Conservation (phyloP, 2,329 filamentous ascomycete species). For the Tetracladium maxilliforme region DNA sequence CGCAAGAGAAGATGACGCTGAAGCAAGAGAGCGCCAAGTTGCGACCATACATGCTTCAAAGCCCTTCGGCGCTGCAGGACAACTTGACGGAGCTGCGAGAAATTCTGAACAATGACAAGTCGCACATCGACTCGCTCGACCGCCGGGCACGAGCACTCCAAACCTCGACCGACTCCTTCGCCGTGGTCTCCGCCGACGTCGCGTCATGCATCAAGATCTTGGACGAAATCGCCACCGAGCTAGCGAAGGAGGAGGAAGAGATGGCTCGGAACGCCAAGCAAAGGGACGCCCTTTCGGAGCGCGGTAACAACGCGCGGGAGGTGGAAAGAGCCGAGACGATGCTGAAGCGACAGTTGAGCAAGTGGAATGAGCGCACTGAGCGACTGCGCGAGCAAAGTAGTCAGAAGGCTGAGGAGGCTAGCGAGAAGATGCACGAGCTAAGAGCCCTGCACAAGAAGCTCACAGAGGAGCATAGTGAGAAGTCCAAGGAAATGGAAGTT, state of each 20-base stretch:
- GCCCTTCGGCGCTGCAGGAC: slow-evolving; percentile 68
- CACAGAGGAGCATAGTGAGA: slow-evolving; percentile 72
- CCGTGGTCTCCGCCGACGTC: slow-evolving; percentile 72
- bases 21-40: slow-evolving; percentile 82
- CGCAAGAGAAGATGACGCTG: slow-evolving; percentile 51
- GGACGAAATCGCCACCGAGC: slow-evolving; percentile 71
- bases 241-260: slow-evolving; percentile 86
- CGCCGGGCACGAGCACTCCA: slow-evolving; percentile 78
- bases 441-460: slow-evolving; percentile 65
- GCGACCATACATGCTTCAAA: slow-evolving; percentile 82
- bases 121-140: slow-evolving; percentile 77
- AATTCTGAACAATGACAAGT: slow-evolving; percentile 62
- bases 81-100: slow-evolving; percentile 70
- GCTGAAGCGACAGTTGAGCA: slow-evolving; percentile 68
- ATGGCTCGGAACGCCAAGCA: slow-evolving; percentile 66
- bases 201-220: slow-evolving; percentile 78
- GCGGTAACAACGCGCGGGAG: slow-evolving; percentile 79
- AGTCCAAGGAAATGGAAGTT: slow-evolving; percentile 84
- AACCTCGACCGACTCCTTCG: slow-evolving; percentile 82
- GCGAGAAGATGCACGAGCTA: slow-evolving; percentile 82
- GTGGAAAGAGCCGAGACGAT: slow-evolving; percentile 80
- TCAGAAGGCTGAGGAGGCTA: slow-evolving; percentile 67
- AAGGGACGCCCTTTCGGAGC: slow-evolving; percentile 73
- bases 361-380: slow-evolving; percentile 78
- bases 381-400: slow-evolving; percentile 68